phyloP scores from a whole-genome alignment of 192 early-diverging fungal species.

The Phlyctochytrium bullatum region DNA sequence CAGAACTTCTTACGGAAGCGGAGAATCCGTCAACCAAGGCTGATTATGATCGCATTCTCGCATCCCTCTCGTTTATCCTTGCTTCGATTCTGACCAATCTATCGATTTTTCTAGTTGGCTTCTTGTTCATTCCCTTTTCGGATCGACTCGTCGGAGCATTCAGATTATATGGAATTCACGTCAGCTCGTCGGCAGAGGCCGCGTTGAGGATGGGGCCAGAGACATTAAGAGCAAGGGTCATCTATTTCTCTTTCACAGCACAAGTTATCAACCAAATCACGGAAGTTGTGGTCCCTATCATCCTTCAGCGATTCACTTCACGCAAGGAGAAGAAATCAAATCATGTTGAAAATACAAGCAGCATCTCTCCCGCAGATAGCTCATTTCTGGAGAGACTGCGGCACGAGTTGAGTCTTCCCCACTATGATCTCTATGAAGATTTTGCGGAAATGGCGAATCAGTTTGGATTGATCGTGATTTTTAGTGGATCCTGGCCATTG shows the following conservation, averaged over 20 bases:
- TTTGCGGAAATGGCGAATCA: constrained; percentile 93
- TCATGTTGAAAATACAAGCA: constrained; percentile 31
- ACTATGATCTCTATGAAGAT: constrained; percentile 83
- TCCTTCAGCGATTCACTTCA: constrained; percentile 25
- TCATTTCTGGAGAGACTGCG: constrained; percentile 48
- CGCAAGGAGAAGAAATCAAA: constrained; percentile 15
- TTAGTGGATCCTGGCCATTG: constrained; percentile 83
- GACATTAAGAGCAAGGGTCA: constrained; percentile 57
- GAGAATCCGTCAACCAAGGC: constrained; percentile 81
- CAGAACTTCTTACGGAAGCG: constrained; percentile 65
- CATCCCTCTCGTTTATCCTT: constrained; percentile 85
- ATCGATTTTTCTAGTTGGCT: constrained; percentile 82
- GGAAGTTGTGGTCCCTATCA: constrained; percentile 73
- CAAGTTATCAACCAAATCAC: constrained; percentile 75
- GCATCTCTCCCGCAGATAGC: constrained; percentile 27
- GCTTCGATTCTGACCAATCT: constrained; percentile 80
- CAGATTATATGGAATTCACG: constrained; percentile 20
- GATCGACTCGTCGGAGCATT: constrained; percentile 60
- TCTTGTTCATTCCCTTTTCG: constrained; percentile 83
- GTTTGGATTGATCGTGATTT: constrained; percentile 86
- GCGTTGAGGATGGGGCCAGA: constrained; percentile 49
- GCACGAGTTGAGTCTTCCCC: constrained; percentile 62
- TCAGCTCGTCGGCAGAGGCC: neutral
- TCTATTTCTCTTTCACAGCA: constrained; percentile 79
- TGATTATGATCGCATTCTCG: constrained; percentile 64